Percentiles rank a stretch among this genome's conserved stretches.
Conservation (phyloP, 164 flowering plant species). For the Macadamia integrifolia region DNA sequence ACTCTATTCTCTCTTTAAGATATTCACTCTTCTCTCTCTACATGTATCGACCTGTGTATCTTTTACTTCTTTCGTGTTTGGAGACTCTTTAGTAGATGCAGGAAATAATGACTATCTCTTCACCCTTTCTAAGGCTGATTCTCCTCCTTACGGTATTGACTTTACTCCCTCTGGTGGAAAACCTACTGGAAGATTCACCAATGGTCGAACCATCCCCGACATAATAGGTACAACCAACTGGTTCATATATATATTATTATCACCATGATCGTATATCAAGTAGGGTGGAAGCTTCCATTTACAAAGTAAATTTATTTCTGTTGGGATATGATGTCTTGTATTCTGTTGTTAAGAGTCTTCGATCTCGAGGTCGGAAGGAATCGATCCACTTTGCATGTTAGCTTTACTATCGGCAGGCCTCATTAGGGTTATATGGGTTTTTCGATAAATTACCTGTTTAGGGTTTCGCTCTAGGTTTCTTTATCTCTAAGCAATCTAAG, state of each 20-base stretch:
- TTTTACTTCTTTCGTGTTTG: constrained; percentile 46
- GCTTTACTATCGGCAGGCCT: too few species aligned
- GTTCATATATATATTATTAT: not conserved
- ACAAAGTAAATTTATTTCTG: too few species aligned
- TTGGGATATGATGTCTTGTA: too few species aligned
- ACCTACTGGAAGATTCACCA: constrained; percentile 71
- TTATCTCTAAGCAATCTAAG: too few species aligned
- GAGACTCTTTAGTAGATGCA: constrained; percentile 63
- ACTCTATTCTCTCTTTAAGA: not conserved
- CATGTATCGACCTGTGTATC: constrained; percentile 12
- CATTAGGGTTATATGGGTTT: too few species aligned
- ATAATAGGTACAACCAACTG: constrained; percentile 30
- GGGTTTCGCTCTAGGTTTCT: too few species aligned
- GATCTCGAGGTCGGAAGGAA: too few species aligned
- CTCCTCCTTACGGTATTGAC: constrained; percentile 65
- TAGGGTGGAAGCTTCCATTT: too few species aligned
- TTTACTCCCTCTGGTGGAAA: constrained; percentile 52
- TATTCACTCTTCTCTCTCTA: constrained; percentile 6
- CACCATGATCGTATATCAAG: not conserved
- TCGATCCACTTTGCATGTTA: too few species aligned
- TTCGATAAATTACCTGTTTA: too few species aligned
- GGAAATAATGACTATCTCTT: constrained; percentile 60
- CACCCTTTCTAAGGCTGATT: constrained; percentile 54
- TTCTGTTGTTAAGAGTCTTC: too few species aligned
- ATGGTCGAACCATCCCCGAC: constrained; percentile 55